Percentiles rank a stretch among this genome's conserved stretches.
These are phyloP conservation scores for Globisporangium yorkense DNA, from an alignment of 352 stramenopile genomes.

Conservation along the genomic window DNA sequence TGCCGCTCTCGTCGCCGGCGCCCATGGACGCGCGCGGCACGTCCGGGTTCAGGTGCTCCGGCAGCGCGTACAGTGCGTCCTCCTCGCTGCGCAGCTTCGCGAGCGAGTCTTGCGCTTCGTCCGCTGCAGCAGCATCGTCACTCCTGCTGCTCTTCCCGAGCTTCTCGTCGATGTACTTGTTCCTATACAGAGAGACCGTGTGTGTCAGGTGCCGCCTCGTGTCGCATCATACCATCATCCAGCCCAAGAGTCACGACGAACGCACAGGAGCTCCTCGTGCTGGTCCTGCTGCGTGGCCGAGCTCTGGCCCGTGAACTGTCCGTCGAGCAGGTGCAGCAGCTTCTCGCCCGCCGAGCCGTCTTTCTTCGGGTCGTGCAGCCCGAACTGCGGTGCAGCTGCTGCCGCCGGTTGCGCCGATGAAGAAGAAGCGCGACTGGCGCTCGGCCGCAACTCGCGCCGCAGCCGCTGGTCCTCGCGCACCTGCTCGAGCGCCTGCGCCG, in stretches of 20 bases:
- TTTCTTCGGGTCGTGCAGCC: slow-evolving; percentile 72
- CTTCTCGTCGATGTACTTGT: slow-evolving; percentile 79
- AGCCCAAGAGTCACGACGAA: background rate
- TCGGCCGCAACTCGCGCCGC: slow-evolving; percentile 20
- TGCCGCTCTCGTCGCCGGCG: slow-evolving; percentile 30
- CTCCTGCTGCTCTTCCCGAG: slow-evolving; percentile 40
- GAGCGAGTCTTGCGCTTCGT: slow-evolving; percentile 9
- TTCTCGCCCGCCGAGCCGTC: slow-evolving; percentile 64
- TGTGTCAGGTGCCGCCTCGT: too few relatives aligned
- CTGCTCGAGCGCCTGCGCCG: slow-evolving; percentile 54
- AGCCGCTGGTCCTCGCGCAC: slow-evolving; percentile 66
- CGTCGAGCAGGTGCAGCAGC: slow-evolving; percentile 63
- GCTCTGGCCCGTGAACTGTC: slow-evolving; percentile 77
- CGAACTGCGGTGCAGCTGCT: slow-evolving; percentile 27
- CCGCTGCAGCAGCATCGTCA: background rate
- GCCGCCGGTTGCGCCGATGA: slow-evolving; percentile 3
- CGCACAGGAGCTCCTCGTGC: slow-evolving; percentile 68
- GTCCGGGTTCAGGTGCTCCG: slow-evolving; percentile 46
- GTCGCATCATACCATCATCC: background rate
- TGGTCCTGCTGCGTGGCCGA: slow-evolving; percentile 53
- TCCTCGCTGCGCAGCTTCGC: slow-evolving; percentile 31
- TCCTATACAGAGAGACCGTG: slow-evolving; percentile 21
- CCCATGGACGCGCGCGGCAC: slow-evolving; percentile 26
- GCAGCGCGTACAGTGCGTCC: slow-evolving; percentile 61
- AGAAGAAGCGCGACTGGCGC: background rate